Conservation (phyloP, 2,329 filamentous ascomycete genomes). For the Diaporthe ilicicola region DNA sequence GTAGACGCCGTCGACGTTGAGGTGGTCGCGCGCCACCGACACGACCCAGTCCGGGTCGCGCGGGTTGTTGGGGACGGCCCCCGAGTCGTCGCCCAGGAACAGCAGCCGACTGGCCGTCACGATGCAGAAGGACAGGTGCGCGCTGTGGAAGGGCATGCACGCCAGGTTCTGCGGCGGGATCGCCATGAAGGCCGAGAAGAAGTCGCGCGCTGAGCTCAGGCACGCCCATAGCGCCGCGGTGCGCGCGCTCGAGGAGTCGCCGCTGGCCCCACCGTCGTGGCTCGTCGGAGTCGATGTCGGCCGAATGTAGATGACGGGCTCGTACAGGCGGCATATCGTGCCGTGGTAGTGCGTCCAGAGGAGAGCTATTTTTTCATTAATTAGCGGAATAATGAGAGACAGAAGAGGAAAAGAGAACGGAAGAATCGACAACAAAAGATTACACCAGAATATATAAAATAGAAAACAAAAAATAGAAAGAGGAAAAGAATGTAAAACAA, state of each 20-base stretch:
- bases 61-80: neutral
- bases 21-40: conserved; percentile 41
- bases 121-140: conserved; percentile 45
- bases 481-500: too few species aligned
- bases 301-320: conserved; percentile 46
- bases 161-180: conserved; percentile 40
- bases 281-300: conserved; percentile 24
- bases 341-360: conserved; percentile 46
- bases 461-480: too few species aligned
- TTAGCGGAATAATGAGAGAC: neutral
- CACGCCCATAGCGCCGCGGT: conserved; percentile 49
- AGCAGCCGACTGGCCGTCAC: conserved; percentile 48
- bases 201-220: conserved; percentile 41
- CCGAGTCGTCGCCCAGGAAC: conserved; percentile 39
- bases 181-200: conserved; percentile 39
- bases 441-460: too few species aligned
- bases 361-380: conserved; percentile 39
- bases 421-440: too few species aligned
- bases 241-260: conserved; percentile 39
- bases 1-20: conserved; percentile 44
- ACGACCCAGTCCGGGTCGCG: conserved; percentile 48
- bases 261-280: conserved; percentile 27
- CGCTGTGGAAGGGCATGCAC: conserved; percentile 43
- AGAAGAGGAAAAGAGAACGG: too few species aligned
- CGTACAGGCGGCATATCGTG: conserved; percentile 47